A percentile compares a stretch with the other conserved stretches of the same genome.
phyloP scores from a whole-genome alignment of 345 rosid species.

The Boechera stricta region DNA sequence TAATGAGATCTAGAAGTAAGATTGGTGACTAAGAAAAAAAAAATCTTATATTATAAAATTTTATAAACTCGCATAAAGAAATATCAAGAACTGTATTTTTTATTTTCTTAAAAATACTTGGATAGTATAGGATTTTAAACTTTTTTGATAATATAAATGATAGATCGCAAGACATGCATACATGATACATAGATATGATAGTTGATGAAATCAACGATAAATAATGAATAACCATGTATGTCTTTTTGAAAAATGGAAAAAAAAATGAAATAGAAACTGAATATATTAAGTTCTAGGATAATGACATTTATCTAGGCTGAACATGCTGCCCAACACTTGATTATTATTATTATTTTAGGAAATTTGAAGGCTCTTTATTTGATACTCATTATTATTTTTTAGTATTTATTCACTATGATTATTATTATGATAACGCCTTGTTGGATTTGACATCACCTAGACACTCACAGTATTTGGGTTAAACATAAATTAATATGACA shows the following conservation, averaged over 20 bases:
- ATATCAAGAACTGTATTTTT: neutral
- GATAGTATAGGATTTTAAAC: neutral
- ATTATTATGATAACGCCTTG: conserved; percentile 15
- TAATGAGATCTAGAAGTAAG: neutral
- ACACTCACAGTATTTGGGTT: conserved; percentile 1
- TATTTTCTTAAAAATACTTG: neutral
- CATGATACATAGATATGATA: neutral
- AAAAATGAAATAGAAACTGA: neutral
- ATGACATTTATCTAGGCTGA: conserved; percentile 28
- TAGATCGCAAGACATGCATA: neutral
- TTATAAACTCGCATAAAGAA: neutral
- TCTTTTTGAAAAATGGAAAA: neutral
- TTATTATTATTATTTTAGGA: neutral
- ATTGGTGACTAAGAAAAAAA: neutral
- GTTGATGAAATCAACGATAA: neutral
- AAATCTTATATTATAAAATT: neutral
- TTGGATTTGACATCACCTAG: conserved; percentile 37
- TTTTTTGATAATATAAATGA: neutral
- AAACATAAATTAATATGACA: neutral
- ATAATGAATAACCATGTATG: neutral
- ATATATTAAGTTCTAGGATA: conserved; percentile 18
- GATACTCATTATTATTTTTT: neutral
- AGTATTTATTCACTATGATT: neutral
- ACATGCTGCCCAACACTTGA: conserved; percentile 32
- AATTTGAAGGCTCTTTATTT: conserved; percentile 29